Conservation (phyloP, 352 stramenopile species). For the Pythium phragmiticola region DNA sequence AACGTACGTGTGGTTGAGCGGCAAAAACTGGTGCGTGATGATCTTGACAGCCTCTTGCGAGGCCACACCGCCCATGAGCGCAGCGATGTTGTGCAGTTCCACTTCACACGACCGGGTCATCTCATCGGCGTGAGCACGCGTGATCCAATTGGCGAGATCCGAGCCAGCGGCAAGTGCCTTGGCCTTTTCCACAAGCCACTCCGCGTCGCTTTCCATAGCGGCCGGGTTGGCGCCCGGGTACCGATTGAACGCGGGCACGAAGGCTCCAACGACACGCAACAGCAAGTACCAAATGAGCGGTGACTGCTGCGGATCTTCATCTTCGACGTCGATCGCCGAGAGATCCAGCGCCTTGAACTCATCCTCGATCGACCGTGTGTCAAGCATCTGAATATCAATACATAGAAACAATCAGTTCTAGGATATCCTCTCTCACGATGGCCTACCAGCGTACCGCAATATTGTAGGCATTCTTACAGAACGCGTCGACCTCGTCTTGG, state of each 20-base stretch:
- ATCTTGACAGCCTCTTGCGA: conserved; percentile 98
- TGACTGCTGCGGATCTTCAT: conserved; percentile 86
- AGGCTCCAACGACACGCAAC: conserved; percentile 74
- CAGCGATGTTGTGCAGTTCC: conserved; percentile 93
- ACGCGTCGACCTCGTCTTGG: conserved; percentile 75
- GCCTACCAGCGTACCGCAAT: conserved; percentile 46
- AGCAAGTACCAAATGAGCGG: conserved; percentile 95
- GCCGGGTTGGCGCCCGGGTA: conserved; percentile 82
- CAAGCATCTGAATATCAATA: conserved; percentile 37
- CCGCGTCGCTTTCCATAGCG: conserved; percentile 50
- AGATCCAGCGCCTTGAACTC: conserved; percentile 77
- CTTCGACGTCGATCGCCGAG: conserved; percentile 67
- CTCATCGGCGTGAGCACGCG: conserved; percentile 81
- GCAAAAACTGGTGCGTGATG: conserved; percentile 97
- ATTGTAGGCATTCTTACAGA: conserved; percentile 94
- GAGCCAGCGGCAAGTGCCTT: conserved; percentile 32
- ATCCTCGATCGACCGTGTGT: conserved; percentile 80
- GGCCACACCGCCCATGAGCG: conserved; percentile 95
- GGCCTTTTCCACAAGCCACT: conserved; percentile 58
- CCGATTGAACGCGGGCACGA: conserved; percentile 52
- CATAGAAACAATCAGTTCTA: conserved; percentile 1
- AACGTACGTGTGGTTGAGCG: conserved; percentile 96
- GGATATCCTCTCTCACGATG: background rate
- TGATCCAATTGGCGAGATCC: conserved; percentile 54
- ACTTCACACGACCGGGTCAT: conserved; percentile 91